phyloP scores from a whole-genome alignment of 352 stramenopile genomes.

The Hyaloperonospora brassicae region DNA sequence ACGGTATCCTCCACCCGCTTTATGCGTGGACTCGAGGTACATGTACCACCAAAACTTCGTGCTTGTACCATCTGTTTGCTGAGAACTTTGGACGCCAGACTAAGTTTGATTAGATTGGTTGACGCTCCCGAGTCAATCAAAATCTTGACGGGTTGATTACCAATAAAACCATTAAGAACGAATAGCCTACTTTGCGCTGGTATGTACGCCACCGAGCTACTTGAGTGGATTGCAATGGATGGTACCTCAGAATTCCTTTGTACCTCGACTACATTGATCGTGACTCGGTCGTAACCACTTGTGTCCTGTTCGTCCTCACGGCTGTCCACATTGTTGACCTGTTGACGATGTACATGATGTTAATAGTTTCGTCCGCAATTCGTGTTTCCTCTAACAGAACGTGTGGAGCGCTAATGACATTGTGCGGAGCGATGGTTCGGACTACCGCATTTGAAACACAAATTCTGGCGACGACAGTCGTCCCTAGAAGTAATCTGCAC shows the following conservation, averaged over 20 bases:
- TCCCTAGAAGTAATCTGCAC: slow-evolving; percentile 7
- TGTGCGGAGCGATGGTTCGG: slow-evolving; percentile 1
- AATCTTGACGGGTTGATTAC: not conserved
- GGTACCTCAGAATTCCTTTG: slow-evolving; percentile 1
- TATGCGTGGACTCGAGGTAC: slow-evolving; percentile 3
- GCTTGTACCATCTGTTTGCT: slow-evolving; percentile 1
- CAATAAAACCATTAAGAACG: not conserved
- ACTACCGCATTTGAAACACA: slow-evolving; percentile 3
- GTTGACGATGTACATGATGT: not conserved
- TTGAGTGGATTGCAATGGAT: not conserved
- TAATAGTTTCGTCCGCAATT: slow-evolving; percentile 1
- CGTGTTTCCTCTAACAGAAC: slow-evolving; percentile 1
- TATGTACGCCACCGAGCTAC: not conserved
- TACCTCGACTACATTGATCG: slow-evolving; percentile 1
- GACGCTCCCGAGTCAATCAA: not conserved
- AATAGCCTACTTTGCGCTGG: not conserved
- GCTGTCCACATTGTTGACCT: slow-evolving; percentile 3
- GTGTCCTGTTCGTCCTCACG: not conserved
- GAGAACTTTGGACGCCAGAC: not conserved
- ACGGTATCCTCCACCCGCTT: slow-evolving; percentile 9
- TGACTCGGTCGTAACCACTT: not conserved
- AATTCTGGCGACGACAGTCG: slow-evolving; percentile 8
- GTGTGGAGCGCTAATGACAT: not conserved
- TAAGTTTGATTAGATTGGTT: slow-evolving; percentile 1
- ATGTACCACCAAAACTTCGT: slow-evolving; percentile 5